These are phyloP conservation scores for Anaeramoeba flamelloides DNA, from an alignment of 78 protist genomes.

Conservation along the genomic window DNA sequence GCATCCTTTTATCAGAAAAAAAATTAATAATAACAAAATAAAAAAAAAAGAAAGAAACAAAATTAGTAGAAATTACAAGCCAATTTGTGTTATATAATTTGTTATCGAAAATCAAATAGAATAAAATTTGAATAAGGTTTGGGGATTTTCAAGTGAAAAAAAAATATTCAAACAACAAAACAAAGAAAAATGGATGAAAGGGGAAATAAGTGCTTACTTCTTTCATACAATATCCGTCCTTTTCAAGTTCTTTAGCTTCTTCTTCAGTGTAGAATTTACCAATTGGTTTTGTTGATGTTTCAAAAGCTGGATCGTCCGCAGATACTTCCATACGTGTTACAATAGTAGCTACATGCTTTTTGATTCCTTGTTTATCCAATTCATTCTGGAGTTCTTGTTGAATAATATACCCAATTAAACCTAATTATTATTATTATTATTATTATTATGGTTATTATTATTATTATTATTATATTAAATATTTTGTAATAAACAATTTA, in stretches of 20 bases:
- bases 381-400: constrained; percentile 17
- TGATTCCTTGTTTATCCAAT: background rate
- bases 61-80: background rate
- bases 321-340: constrained; percentile 21
- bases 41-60: no score
- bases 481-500: no score
- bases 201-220: background rate
- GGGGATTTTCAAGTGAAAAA: background rate
- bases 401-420: constrained; percentile 22
- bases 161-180: constrained; percentile 4
- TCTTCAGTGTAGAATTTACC: constrained; percentile 23
- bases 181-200: no score
- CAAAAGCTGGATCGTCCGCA: constrained; percentile 25
- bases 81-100: constrained; percentile 4
- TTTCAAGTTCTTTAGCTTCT: constrained; percentile 11
- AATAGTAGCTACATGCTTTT: constrained; percentile 7
- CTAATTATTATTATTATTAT: no score
- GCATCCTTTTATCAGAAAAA: no score
- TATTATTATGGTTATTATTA: no score
- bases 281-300: constrained; percentile 32
- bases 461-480: no score
- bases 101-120: constrained; percentile 15
- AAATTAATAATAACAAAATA: no score
- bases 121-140: constrained; percentile 1
- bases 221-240: constrained; percentile 14